phyloP scores from a whole-genome alignment of 306 rosid genomes.

The Castanea sativa region DNA sequence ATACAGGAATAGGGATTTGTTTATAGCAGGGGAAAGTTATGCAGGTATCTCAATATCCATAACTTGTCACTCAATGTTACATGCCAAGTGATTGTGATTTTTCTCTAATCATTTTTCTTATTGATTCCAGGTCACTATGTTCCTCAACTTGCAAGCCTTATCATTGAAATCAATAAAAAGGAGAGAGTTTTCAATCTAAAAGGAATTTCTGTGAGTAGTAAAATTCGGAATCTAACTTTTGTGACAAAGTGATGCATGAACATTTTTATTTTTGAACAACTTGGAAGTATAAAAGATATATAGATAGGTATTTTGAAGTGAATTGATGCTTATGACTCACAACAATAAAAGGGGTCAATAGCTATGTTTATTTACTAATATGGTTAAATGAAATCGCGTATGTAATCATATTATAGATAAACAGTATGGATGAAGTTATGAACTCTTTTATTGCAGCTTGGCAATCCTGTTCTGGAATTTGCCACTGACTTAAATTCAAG shows the following conservation, averaged over 20 bases:
- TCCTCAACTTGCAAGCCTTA: slow-evolving; percentile 74
- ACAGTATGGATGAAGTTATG: too few species aligned
- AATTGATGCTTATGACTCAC: too few species aligned
- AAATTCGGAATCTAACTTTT: background rate
- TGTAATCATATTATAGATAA: too few species aligned
- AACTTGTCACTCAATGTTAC: background rate
- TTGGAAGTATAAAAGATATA: too few species aligned
- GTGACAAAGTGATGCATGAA: background rate
- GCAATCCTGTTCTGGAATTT: slow-evolving; percentile 59
- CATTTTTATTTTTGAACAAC: too few species aligned
- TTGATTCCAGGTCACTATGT: slow-evolving; percentile 66
- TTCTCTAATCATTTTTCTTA: background rate
- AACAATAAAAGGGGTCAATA: too few species aligned
- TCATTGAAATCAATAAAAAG: slow-evolving; percentile 52
- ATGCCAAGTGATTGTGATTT: slow-evolving; percentile 8
- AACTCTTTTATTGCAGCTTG: slow-evolving; percentile 33
- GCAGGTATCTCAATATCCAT: slow-evolving; percentile 47
- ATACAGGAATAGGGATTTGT: slow-evolving; percentile 53
- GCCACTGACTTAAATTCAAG: slow-evolving; percentile 57
- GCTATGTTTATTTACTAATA: too few species aligned
- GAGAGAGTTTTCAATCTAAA: slow-evolving; percentile 53
- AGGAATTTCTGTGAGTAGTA: slow-evolving; percentile 70
- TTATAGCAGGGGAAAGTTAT: slow-evolving; percentile 72
- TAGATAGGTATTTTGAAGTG: too few species aligned
- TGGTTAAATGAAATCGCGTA: too few species aligned